phyloP scores from a whole-genome alignment of 2,329 filamentous ascomycete genomes.

The Nemania sp. region DNA sequence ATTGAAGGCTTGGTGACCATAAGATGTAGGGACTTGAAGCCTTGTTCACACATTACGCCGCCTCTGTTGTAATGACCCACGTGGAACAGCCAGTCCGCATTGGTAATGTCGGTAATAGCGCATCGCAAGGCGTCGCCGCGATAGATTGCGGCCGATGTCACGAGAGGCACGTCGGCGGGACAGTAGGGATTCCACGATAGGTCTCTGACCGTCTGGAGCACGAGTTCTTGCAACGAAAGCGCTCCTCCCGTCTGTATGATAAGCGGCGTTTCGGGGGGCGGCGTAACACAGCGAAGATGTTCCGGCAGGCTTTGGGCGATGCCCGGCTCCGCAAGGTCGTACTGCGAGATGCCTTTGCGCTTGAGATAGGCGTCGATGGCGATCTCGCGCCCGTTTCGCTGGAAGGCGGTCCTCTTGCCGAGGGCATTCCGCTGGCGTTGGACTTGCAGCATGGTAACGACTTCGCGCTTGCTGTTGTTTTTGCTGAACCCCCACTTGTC shows the following conservation, averaged over 20 bases:
- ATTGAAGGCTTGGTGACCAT: slow-evolving; percentile 36
- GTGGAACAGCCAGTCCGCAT: slow-evolving; percentile 37
- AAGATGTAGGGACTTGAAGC: slow-evolving; percentile 35
- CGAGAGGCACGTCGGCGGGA: slow-evolving; percentile 34
- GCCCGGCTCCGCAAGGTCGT: slow-evolving; percentile 46
- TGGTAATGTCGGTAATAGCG: slow-evolving; percentile 38
- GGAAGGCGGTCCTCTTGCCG: slow-evolving; percentile 56
- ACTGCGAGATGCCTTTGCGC: slow-evolving; percentile 56
- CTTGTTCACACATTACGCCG: slow-evolving; percentile 36
- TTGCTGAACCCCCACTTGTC: slow-evolving; percentile 60
- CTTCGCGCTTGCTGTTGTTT: slow-evolving; percentile 58
- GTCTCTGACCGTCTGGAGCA: slow-evolving; percentile 36
- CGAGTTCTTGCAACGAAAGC: slow-evolving; percentile 36
- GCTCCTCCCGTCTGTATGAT: slow-evolving; percentile 30
- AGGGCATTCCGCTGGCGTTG: slow-evolving; percentile 57
- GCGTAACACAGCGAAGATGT: slow-evolving; percentile 37
- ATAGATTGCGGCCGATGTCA: slow-evolving; percentile 34
- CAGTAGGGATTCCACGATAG: slow-evolving; percentile 37
- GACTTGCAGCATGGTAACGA: slow-evolving; percentile 53
- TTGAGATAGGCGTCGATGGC: slow-evolving; percentile 57
- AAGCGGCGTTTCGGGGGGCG: slow-evolving; percentile 34
- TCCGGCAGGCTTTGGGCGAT: slow-evolving; percentile 34
- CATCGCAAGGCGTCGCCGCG: slow-evolving; percentile 36
- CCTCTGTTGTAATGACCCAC: slow-evolving; percentile 34
- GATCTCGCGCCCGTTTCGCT: slow-evolving; percentile 55